Base-by-base conservation (phyloP, 164 flowering plant genomes). In the Houttuynia cordata region DNA sequence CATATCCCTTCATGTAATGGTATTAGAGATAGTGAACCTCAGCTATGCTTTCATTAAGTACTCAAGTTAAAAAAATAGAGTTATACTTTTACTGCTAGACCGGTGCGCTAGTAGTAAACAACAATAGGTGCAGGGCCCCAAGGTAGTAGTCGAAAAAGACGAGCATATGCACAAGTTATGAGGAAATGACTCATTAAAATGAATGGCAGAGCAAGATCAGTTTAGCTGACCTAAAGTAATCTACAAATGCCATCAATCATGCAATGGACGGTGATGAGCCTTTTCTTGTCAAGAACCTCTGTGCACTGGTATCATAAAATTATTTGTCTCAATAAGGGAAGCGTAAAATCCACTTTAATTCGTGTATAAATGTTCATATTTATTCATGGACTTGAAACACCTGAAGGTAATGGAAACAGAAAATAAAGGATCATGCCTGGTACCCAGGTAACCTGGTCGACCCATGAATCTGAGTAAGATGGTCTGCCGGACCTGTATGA, bases 401-500 rank as follows among this genome's bases (percentile, higher is more conserved):
- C 49, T 45, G 14, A 45, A 45, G 13, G 12, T 45, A 45, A 45
- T 45, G 49, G 22, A 9, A 25, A 61, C 13, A 61, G 2, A 53
- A 23, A 30, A 22, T 20, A 20, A 5, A 7, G 30, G 18, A 63
- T 67, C 81, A 56, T 87, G 71, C 98, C 97, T 82, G 84, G 24
- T 50, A 76, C 55, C 97, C 99, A 93, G 17, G 73, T 85, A n/a
- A n/a, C n/a, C n/a, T n/a, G n/a, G n/a, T n/a, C n/a, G n/a, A 81
- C 79, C 99, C 97, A 93, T 64, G 96, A 63, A 56, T 67, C 79
- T 51, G 84, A 56, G 70, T 70, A 71, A 67, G 80, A 76, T 65
- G 97, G 97, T 54, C 87, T 81, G 20, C 99, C 99, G 34, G 97
- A 86, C 83, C 99, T 93, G 59, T 10, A 54, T 13, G 23, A 10